phyloP scores from a whole-genome alignment of 352 stramenopile genomes.

The Peronospora belbahrii region DNA sequence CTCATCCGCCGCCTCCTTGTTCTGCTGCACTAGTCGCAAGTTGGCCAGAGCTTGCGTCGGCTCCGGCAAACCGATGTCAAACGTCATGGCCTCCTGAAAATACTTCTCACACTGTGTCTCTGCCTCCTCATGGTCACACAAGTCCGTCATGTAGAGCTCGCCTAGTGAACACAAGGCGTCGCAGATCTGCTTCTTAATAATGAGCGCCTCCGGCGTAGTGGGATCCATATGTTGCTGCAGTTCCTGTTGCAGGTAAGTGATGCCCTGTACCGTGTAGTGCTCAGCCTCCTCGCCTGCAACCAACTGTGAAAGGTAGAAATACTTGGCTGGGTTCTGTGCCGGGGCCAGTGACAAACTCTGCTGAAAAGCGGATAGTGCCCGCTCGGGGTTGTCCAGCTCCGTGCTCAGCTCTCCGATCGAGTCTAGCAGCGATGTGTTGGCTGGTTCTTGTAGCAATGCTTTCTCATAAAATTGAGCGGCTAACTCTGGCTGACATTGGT shows the following conservation, averaged over 20 bases:
- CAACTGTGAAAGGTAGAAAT: conserved; percentile 81
- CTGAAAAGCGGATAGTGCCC: conserved; percentile 62
- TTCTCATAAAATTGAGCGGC: conserved; percentile 82
- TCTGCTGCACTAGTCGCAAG: conserved; percentile 90
- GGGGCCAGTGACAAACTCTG: conserved; percentile 61
- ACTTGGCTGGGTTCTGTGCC: conserved; percentile 71
- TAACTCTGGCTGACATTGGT: conserved; percentile 78
- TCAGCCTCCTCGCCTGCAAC: conserved; percentile 65
- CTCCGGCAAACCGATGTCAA: conserved; percentile 88
- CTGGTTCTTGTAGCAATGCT: conserved; percentile 58
- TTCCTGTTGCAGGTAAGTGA: conserved; percentile 57
- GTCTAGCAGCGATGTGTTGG: conserved; percentile 66
- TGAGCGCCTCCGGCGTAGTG: conserved; percentile 40
- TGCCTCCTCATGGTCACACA: conserved; percentile 90
- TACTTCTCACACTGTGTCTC: conserved; percentile 89
- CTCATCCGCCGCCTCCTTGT: conserved; percentile 82
- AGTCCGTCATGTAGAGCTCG: conserved; percentile 97
- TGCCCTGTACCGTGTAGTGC: conserved; percentile 59
- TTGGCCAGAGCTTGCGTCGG: conserved; percentile 93
- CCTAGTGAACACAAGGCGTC: conserved; percentile 91
- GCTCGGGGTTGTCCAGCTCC: conserved; percentile 76
- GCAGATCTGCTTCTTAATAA: conserved; percentile 88
- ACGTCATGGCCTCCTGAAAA: conserved; percentile 85
- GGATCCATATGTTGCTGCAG: conserved; percentile 35
- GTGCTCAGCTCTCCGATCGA: conserved; percentile 73